A percentile compares a stretch with the other conserved stretches of the same genome.
phyloP scores from a whole-genome alignment of 306 rosid genomes.

The Betula pendula region DNA sequence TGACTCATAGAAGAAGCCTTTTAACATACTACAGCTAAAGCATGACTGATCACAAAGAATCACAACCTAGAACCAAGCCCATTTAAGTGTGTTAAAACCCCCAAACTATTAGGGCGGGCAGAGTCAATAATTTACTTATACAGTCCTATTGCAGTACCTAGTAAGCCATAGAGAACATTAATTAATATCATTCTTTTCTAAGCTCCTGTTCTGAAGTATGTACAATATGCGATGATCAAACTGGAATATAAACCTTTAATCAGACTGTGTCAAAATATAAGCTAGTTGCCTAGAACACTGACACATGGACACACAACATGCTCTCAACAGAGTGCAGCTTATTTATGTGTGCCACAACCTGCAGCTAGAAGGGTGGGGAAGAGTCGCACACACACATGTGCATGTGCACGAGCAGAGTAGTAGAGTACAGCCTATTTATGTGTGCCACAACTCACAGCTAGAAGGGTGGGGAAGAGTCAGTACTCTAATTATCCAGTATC shows the following conservation, averaged over 20 bases:
- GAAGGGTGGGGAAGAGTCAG: background rate
- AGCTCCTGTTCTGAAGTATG: background rate
- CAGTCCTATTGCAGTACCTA: background rate
- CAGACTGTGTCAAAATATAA: background rate
- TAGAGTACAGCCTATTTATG: background rate
- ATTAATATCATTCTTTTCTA: slow-evolving; percentile 3
- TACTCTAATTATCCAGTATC: background rate
- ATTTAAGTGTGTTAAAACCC: background rate
- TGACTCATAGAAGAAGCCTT: background rate
- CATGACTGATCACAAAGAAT: background rate
- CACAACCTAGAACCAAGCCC: slow-evolving; percentile 2
- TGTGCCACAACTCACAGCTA: background rate
- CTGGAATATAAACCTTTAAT: background rate
- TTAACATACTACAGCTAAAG: background rate
- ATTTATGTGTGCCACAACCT: background rate
- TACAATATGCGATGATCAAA: background rate
- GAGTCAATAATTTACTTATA: slow-evolving; percentile 5
- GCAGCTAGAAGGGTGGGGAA: background rate
- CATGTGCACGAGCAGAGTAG: background rate
- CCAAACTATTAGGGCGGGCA: slow-evolving; percentile 14
- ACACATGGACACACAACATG: background rate
- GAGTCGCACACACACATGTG: background rate
- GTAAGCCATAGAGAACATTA: slow-evolving; percentile 14
- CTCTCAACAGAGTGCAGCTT: too few relatives aligned
- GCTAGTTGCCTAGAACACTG: background rate